These are phyloP conservation scores for Phytophthora hybrid DNA, from an alignment of 352 stramenopile genomes.

Conservation along the genomic window DNA sequence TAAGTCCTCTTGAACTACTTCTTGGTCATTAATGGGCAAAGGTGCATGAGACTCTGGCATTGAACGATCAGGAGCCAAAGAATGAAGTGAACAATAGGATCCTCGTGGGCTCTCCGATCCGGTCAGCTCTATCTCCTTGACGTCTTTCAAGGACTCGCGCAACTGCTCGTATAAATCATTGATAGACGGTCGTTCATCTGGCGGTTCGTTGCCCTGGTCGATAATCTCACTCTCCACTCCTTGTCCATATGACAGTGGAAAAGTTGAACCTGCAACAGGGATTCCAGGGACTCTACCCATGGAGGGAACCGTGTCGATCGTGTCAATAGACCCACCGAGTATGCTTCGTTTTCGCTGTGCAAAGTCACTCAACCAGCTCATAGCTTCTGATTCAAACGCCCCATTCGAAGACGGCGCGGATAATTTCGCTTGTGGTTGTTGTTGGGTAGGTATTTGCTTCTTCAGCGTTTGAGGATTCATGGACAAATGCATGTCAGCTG, in stretches of 20 bases:
- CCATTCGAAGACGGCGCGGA: background rate
- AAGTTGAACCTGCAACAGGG: background rate
- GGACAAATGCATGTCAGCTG: background rate
- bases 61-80: constrained; percentile 4
- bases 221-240: background rate
- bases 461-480: constrained; percentile 2
- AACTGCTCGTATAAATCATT: constrained; percentile 39
- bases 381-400: constrained; percentile 45
- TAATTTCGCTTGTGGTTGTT: background rate
- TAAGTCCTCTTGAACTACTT: constrained; percentile 3
- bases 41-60: background rate
- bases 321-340: constrained; percentile 47
- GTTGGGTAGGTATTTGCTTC: constrained; percentile 6
- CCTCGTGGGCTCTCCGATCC: constrained; percentile 6
- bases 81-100: constrained; percentile 23
- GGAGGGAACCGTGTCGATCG: constrained; percentile 15
- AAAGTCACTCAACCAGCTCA: constrained; percentile 73
- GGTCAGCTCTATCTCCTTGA: constrained; percentile 23
- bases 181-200: constrained; percentile 9
- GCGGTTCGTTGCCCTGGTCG: constrained; percentile 12
- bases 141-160: constrained; percentile 34
- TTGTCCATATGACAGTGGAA: background rate
- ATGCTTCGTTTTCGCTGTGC: constrained; percentile 76
- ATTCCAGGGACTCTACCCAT: constrained; percentile 4
- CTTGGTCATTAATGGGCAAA: constrained; percentile 30